Conservation (phyloP, 306 rosid genomes). For the Nissolia schottii region DNA sequence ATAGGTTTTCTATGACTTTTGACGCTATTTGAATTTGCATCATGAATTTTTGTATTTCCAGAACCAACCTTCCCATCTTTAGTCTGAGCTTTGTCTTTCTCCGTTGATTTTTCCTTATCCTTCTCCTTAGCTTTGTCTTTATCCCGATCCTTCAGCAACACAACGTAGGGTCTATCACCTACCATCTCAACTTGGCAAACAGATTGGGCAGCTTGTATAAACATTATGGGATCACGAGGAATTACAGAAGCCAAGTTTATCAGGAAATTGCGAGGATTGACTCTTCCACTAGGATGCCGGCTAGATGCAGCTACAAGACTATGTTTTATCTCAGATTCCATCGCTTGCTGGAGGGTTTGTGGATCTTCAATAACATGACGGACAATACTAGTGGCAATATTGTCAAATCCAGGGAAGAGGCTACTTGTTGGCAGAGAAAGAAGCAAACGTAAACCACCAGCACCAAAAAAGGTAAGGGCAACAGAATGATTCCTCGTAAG, state of each 20-base stretch:
- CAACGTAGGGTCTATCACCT: constrained; percentile 88
- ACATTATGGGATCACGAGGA: constrained; percentile 80
- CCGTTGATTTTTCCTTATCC: constrained; percentile 65
- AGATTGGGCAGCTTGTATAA: constrained; percentile 93
- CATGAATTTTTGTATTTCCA: constrained; percentile 52
- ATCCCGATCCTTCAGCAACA: constrained; percentile 81
- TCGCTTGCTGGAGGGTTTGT: constrained; percentile 99
- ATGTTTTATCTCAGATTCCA: constrained; percentile 95
- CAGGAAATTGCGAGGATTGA: constrained; percentile 80
- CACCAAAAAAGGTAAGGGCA: constrained; percentile 82
- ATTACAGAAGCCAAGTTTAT: constrained; percentile 82
- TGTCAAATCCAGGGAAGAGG: constrained; percentile 96
- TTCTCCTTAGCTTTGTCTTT: constrained; percentile 88
- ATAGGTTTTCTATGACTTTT: constrained; percentile 69
- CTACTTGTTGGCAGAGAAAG: constrained; percentile 93
- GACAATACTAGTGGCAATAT: constrained; percentile 85
- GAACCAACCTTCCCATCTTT: constrained; percentile 59
- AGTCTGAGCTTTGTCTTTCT: constrained; percentile 62
- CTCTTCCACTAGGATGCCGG: constrained; percentile 86
- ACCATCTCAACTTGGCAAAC: constrained; percentile 96
- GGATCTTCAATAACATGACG: constrained; percentile 99
- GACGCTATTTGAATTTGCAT: constrained; percentile 52
- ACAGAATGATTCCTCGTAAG: constrained; percentile 85
- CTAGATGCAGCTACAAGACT: constrained; percentile 66
- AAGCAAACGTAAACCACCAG: constrained; percentile 78